phyloP scores from a whole-genome alignment of 192 early-diverging fungal genomes.

The Umbelopsis sp. region DNA sequence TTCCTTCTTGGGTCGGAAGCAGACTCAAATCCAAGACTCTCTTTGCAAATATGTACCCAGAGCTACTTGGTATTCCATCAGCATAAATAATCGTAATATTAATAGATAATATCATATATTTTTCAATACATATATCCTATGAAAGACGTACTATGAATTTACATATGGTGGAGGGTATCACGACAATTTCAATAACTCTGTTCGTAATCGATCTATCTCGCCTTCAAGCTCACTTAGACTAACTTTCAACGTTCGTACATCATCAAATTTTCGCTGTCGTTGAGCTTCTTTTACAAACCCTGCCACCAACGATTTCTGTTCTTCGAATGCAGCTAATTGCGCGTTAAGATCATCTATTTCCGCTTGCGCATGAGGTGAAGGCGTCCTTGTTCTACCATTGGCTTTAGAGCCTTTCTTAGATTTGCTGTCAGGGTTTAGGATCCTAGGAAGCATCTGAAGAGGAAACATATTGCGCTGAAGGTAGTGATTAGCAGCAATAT shows the following conservation, averaged over 20 bases:
- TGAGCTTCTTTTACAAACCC: conserved; percentile 69
- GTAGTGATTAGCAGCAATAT: conserved; percentile 65
- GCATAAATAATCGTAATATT: not conserved
- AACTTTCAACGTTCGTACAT: conserved; percentile 61
- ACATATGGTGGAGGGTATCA: not conserved
- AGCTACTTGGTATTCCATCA: not conserved
- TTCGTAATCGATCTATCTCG: conserved; percentile 54
- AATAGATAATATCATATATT: not conserved
- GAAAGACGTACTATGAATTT: not conserved
- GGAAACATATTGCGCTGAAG: conserved; percentile 81
- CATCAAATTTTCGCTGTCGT: conserved; percentile 68
- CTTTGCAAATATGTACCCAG: not conserved
- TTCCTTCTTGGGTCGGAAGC: not conserved
- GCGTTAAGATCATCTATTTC: conserved; percentile 35
- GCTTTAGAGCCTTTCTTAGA: conserved; percentile 6
- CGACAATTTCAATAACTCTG: not conserved
- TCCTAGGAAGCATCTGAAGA: conserved; percentile 67
- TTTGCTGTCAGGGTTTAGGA: conserved; percentile 40
- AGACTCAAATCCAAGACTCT: not conserved
- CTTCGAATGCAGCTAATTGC: conserved; percentile 62
- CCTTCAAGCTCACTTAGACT: conserved; percentile 64
- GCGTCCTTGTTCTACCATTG: conserved; percentile 3
- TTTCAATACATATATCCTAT: not conserved
- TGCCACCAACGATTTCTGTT: conserved; percentile 65
- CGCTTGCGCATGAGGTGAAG: conserved; percentile 11